Conservation (phyloP, 257 asterid genomes). For the Perilla frutescens region DNA sequence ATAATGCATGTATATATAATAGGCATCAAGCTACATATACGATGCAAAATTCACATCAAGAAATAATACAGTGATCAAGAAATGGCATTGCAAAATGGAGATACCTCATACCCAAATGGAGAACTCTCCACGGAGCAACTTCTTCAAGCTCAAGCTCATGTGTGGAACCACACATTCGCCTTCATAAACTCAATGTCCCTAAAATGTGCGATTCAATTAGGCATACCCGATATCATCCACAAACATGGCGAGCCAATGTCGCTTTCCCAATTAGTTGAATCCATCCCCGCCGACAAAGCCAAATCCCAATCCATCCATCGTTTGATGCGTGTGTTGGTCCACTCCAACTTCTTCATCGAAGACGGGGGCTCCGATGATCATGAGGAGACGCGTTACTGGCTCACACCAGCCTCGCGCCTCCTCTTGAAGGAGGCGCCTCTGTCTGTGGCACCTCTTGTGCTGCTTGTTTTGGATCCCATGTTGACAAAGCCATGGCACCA, state of each 20-base stretch:
- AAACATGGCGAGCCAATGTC: constrained; percentile 22
- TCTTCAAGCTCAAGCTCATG: constrained; percentile 28
- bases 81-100: no score
- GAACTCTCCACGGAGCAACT: neutral
- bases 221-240: constrained; percentile 33
- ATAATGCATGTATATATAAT: no score
- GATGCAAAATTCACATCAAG: no score
- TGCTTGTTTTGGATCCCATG: neutral
- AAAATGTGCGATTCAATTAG: constrained; percentile 22
- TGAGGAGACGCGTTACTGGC: neutral
- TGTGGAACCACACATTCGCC: constrained; percentile 28
- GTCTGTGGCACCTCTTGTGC: neutral
- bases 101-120: no score
- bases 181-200: constrained; percentile 24
- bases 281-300: neutral
- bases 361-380: neutral
- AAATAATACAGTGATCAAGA: no score
- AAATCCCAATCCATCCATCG: constrained; percentile 14
- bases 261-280: neutral
- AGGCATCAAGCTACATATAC: no score
- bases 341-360: constrained; percentile 17
- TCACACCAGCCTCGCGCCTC: constrained; percentile 31
- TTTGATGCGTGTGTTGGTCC: constrained; percentile 21
- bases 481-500: constrained; percentile 9
- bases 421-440: constrained; percentile 19